Conservation (phyloP, 306 rosid species). For the Cucurbita moschata region DNA sequence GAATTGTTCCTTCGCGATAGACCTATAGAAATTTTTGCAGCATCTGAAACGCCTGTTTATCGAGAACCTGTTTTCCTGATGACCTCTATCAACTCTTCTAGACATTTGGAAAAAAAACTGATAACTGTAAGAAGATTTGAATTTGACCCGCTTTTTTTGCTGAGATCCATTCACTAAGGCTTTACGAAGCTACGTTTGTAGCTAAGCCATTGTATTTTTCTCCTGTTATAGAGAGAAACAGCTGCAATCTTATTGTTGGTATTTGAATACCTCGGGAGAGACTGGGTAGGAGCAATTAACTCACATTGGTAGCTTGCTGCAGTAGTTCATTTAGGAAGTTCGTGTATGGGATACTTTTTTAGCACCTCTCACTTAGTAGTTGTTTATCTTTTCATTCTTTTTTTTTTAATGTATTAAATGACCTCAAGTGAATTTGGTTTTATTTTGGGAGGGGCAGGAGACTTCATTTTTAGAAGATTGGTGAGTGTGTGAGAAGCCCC, state of each 20-base stretch:
- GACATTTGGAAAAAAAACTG: background rate
- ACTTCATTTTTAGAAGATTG: too few species aligned
- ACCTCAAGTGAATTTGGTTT: background rate
- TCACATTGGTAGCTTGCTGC: background rate
- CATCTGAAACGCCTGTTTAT: background rate
- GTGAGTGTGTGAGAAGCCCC: too few species aligned
- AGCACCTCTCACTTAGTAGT: background rate
- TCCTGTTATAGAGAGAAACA: background rate
- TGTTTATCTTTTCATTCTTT: background rate
- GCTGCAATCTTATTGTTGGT: background rate
- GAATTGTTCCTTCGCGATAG: too few species aligned
- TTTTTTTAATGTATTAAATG: background rate
- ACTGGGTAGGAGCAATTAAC: background rate
- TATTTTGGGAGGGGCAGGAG: background rate
- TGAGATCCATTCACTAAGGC: too few species aligned
- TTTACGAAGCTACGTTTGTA: background rate
- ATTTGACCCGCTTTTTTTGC: too few species aligned
- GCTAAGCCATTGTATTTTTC: background rate
- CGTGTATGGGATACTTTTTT: background rate
- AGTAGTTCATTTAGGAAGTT: background rate
- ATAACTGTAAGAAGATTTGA: too few species aligned
- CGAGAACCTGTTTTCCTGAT: background rate
- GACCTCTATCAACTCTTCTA: background rate
- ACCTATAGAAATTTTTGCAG: background rate
- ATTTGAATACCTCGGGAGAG: background rate